These are phyloP conservation scores for Hypoxylon rubiginosum DNA, from an alignment of 2,329 filamentous ascomycete genomes.

Conservation along the genomic window DNA sequence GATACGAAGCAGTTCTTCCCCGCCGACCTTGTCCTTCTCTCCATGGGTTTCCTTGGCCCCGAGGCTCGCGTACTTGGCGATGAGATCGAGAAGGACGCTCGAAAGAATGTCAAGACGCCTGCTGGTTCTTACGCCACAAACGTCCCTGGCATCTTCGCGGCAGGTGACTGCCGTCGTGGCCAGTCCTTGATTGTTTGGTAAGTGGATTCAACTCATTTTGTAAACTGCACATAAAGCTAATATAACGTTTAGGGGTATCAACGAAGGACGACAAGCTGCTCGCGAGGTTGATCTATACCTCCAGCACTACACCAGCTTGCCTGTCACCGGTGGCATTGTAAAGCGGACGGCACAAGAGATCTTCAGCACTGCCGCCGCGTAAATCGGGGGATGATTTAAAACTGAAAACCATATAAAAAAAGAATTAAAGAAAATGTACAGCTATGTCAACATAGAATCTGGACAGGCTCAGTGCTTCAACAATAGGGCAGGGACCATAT, in stretches of 20 bases:
- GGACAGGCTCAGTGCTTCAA: constrained; percentile 33
- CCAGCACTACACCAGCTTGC: constrained; percentile 81
- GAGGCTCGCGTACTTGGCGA: constrained; percentile 89
- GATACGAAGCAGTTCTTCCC: constrained; percentile 96
- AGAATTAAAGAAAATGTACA: constrained; percentile 17
- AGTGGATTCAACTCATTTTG: constrained; percentile 53
- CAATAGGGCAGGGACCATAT: constrained; percentile 4
- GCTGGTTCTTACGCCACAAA: constrained; percentile 91
- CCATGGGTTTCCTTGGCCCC: constrained; percentile 97
- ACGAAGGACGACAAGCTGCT: constrained; percentile 93
- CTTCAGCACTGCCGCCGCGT: constrained; percentile 33
- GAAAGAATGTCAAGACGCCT: constrained; percentile 97
- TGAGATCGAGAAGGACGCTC: constrained; percentile 89
- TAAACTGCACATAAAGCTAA: constrained; percentile 52
- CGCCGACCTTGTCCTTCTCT: constrained; percentile 91
- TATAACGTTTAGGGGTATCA: constrained; percentile 80
- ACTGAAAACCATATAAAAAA: constrained; percentile 2
- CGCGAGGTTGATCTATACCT: constrained; percentile 93
- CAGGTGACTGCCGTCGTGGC: constrained; percentile 93
- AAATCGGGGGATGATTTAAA: constrained; percentile 18
- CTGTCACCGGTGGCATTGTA: constrained; percentile 92
- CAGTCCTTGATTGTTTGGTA: constrained; percentile 97
- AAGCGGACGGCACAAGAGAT: constrained; percentile 84
- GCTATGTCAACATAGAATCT: constrained; percentile 38
- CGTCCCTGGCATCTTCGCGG: constrained; percentile 88